Base-by-base conservation (phyloP, 345 rosid species). In the Lagerstroemia speciosa region DNA sequence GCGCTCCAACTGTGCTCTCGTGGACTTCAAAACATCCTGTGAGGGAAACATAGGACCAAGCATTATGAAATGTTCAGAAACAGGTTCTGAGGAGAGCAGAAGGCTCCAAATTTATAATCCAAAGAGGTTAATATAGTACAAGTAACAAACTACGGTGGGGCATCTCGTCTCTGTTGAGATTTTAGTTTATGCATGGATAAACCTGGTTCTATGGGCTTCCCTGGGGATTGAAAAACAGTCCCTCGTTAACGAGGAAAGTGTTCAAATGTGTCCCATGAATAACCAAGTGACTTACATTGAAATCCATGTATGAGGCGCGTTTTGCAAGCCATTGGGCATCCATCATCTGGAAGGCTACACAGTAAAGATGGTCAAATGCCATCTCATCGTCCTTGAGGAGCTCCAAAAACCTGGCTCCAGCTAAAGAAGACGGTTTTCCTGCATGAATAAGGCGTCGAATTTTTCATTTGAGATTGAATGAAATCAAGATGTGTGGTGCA, bases 291-390 rank as follows among this genome's bases (percentile, higher is more conserved):
- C 27, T 79, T 85, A 91, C 99, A 67, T 91, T 91, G 73, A 94
- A 94, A 64, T 94, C 88, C 96, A 94, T 89, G 73, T 91, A 94
- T 11, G 97, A 84, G 71, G 97, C 96, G 55, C 83, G 80, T 82
- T 80, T 89, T n/a, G 88, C 98, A 67, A 94, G 98, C 98, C 98
- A 94, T 31, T 87, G 95, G 26, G 90, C 91, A 72, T 94, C 97
- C 95, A 91, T 86, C 96, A 91, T 84, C 71, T 70, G 85, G 72
- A 94, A 91, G 71, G 96, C 90, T 45, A 91, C 69, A 65, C 98
- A 91, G 75, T 79, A 94, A 2, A 94, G 91, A 73, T 84, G 72
- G 78, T 94, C 96, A 29, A 91, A 94, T 67, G 95, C 98, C 88
- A 77, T 82, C 66, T 89, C 95, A 20, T 94, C 99, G 67, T 83